Evolutionary conservation across 2,329 filamentous ascomycete species (phyloP), one percentile per base, ranked within the genome.

Genomic region (Cytospora chrysosperma): DNA sequence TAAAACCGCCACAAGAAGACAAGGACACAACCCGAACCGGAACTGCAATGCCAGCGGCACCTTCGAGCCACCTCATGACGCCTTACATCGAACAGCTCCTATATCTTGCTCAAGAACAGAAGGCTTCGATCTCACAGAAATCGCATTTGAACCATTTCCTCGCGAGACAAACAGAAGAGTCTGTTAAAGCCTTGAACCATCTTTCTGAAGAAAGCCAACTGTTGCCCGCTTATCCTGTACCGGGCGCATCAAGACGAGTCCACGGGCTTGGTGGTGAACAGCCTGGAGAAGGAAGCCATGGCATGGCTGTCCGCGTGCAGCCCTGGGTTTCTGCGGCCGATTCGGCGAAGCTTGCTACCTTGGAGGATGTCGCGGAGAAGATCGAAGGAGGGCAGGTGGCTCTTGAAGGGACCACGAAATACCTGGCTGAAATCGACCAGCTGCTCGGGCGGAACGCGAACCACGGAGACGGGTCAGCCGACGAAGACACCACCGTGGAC

Each of bases 121-220:
- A 85, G 69, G 76, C 77, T 0, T 74, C 82, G 28, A 84, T 87
- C 52, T 74, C 82, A 34, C 83, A 88, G 67, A 88, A 87, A 68
- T 79, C 85, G 0, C 81, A 88, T 70, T 74, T 87, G 55, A 83
- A 80, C 63, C 71, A 77, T 19, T 72, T 76, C 19, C 73, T 89
- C 15, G 72, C 78, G 24, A 82, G 79, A 66, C 80, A 86, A 67
- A 75, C 78, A 26, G 81, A 82, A 64, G 81, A 85, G 13, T 77
- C 78, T 17, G 75, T 76, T 59, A 80, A 84, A 70, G 71, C 75
- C 1, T 74, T 89, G 9, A 79, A 81, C 56, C 83, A 81, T 62
- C 75, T 89, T 3, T 79, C 81, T 13, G 82, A 88, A 56, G 86
- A 88, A 70, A 89, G 86, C 69, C 85, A 87, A 67, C 75, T 89